Conservation (phyloP, 2,329 filamentous ascomycete species). For the Xylaria arbuscula region DNA sequence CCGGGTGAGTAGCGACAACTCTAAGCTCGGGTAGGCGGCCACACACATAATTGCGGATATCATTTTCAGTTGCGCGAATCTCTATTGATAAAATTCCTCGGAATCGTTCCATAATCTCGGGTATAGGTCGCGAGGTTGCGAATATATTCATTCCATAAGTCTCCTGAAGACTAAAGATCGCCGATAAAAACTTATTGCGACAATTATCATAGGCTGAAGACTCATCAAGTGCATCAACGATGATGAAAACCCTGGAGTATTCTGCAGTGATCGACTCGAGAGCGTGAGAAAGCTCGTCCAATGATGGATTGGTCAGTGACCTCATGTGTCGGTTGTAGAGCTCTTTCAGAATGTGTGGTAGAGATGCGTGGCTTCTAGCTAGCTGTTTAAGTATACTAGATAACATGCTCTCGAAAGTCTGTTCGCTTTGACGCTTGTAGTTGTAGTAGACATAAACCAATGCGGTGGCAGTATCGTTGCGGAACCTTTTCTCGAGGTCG, state of each 20-base stretch:
- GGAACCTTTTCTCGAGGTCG: conserved; percentile 49
- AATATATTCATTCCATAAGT: conserved; percentile 19
- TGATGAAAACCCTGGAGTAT: conserved; percentile 16
- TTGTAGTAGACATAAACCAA: conserved; percentile 62
- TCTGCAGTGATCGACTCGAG: neutral
- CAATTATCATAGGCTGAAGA: neutral
- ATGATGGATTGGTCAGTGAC: conserved; percentile 3
- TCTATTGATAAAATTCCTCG: neutral
- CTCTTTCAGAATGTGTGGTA: conserved; percentile 46
- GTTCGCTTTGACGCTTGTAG: conserved; percentile 53
- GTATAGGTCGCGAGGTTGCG: conserved; percentile 20
- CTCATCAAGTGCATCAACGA: conserved; percentile 33
- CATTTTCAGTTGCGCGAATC: conserved; percentile 23
- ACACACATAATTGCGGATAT: conserved; percentile 22
- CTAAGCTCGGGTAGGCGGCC: conserved; percentile 39
- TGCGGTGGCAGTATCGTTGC: conserved; percentile 22
- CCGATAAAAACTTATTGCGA: conserved; percentile 12
- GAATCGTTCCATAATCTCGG: conserved; percentile 10
- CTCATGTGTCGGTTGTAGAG: conserved; percentile 44
- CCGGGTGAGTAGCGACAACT: conserved; percentile 31
- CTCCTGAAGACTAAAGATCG: neutral
- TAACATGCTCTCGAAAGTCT: conserved; percentile 51
- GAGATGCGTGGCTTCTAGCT: conserved; percentile 31
- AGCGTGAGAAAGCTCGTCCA: conserved; percentile 1
- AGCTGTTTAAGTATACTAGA: conserved; percentile 55